These are phyloP conservation scores for Mycena alexandri DNA, from an alignment of 768 basidiomycete genomes.

Conservation along the genomic window DNA sequence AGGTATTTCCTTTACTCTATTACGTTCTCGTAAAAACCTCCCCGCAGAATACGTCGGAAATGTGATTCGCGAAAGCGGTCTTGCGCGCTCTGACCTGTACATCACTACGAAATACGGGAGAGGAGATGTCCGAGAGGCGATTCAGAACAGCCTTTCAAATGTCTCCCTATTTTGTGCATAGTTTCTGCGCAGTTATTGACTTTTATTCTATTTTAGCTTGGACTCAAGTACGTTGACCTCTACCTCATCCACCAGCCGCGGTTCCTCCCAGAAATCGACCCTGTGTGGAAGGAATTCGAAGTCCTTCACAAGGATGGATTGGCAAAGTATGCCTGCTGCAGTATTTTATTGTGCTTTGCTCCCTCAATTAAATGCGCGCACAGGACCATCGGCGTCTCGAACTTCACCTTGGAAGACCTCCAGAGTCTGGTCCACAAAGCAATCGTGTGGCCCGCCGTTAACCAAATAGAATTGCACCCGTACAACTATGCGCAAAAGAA, in stretches of 20 bases:
- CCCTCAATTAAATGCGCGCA: slow-evolving; percentile 17
- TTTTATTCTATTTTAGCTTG: slow-evolving; percentile 50
- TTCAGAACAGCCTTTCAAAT: slow-evolving; percentile 52
- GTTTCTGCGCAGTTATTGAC: neutral
- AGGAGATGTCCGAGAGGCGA: slow-evolving; percentile 44
- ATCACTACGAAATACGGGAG: slow-evolving; percentile 55
- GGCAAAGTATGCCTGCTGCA: slow-evolving; percentile 35
- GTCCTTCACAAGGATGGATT: slow-evolving; percentile 49
- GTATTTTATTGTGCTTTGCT: too few species aligned
- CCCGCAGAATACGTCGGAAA: slow-evolving; percentile 42
- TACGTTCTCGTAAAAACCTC: slow-evolving; percentile 41
- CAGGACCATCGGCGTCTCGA: slow-evolving; percentile 75
- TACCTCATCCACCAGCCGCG: slow-evolving; percentile 63
- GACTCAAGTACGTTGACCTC: slow-evolving; percentile 60
- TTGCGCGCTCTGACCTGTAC: slow-evolving; percentile 48
- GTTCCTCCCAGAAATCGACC: slow-evolving; percentile 42
- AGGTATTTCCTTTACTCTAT: slow-evolving; percentile 44
- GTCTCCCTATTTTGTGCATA: slow-evolving; percentile 39
- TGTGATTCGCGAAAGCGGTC: slow-evolving; percentile 46
- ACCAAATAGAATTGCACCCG: slow-evolving; percentile 61
- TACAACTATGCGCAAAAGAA: slow-evolving; percentile 62
- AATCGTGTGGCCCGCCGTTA: slow-evolving; percentile 53
- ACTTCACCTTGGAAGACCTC: slow-evolving; percentile 49
- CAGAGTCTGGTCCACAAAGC: slow-evolving; percentile 56
- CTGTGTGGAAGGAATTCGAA: slow-evolving; percentile 58